phyloP scores from a whole-genome alignment of 2,329 filamentous ascomycete species.

The Scopulariopsis brevicaulis region DNA sequence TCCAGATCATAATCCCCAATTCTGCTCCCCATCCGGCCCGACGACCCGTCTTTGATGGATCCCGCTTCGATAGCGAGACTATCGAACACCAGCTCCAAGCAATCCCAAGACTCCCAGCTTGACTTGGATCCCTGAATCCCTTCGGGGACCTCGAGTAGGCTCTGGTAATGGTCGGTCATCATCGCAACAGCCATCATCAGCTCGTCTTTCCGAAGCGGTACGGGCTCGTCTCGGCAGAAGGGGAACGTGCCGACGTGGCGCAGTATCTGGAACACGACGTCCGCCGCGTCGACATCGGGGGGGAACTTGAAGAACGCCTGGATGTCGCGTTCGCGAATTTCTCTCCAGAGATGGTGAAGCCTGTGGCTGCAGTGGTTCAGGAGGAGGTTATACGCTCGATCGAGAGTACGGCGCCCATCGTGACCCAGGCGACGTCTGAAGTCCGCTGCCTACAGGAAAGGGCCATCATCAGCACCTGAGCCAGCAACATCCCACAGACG shows the following conservation, averaged over 20 bases:
- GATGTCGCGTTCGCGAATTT: slow-evolving; percentile 60
- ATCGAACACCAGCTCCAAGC: slow-evolving; percentile 56
- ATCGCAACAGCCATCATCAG: slow-evolving; percentile 63
- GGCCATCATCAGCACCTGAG: background rate
- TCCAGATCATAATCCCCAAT: background rate
- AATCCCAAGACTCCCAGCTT: slow-evolving; percentile 38
- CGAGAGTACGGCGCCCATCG: slow-evolving; percentile 42
- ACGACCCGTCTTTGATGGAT: slow-evolving; percentile 15
- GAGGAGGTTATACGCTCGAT: slow-evolving; percentile 60
- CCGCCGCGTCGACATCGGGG: slow-evolving; percentile 54
- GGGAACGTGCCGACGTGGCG: slow-evolving; percentile 65
- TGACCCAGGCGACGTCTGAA: slow-evolving; percentile 27
- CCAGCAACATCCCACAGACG: background rate
- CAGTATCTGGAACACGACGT: slow-evolving; percentile 60
- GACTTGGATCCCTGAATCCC: background rate
- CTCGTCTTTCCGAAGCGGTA: slow-evolving; percentile 56
- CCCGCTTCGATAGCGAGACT: slow-evolving; percentile 55
- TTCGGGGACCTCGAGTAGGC: slow-evolving; percentile 35
- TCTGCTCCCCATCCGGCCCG: background rate
- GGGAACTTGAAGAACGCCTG: slow-evolving; percentile 64
- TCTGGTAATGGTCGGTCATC: slow-evolving; percentile 57
- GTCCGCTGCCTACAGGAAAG: background rate
- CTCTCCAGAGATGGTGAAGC: slow-evolving; percentile 56
- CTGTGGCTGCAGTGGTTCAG: slow-evolving; percentile 62
- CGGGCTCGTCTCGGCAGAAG: slow-evolving; percentile 59